Base-by-base conservation (phyloP, 2,329 filamentous ascomycete genomes). In the Rhynchosporium graminicola region DNA sequence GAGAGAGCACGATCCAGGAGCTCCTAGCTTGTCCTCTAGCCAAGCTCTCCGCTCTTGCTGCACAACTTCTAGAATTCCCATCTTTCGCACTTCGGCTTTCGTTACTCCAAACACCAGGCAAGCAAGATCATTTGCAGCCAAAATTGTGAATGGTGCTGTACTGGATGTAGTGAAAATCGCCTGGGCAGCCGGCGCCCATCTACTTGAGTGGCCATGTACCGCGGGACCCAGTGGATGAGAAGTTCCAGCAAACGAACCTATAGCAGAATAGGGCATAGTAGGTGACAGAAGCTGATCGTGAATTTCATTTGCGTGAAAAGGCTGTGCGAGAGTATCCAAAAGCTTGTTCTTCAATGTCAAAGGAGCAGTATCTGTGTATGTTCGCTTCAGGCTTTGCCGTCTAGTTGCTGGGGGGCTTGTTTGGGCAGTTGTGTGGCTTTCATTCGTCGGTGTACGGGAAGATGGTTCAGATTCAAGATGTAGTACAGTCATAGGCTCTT, bases 31-130 rank as follows among this genome's bases (percentile, higher is more conserved):
- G 65, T 88, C 86, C 73, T 96, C 92, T 31, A 99, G 81, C 95
- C 95, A 99, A 33, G 87, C 85, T 68, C 94, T 83, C 63, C 92
- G 84, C 75, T 97, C 94, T 75, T 93, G 87, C 75, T 94, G 90
- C 20, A 99, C 92, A 36, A 99, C 92, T 74, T 98, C 93, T 63
- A 99, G 77, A 61, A 99, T 98, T 54, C 95, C 94, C 80, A 98
- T 87, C 74, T 92, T 97, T 60, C 92, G 87, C 29, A 99, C 91
- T 76, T 99, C 95, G 4, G 91, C 91, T 73, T 92, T 91, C n/a
- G 93, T 97, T 9, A 99, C 92, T n/a, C 95, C 95, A 77, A 98
- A 99, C n/a, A 98, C 89, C 48, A 99, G 81, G 76, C 95, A 99
- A 20, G 95, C 95, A 55, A 99, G 81, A 74, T 99, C 95, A 74